Percentiles rank a stretch among this genome's conserved stretches.
These are phyloP conservation scores for Citrullus colocynthis DNA, from an alignment of 306 rosid genomes.

Conservation along the genomic window DNA sequence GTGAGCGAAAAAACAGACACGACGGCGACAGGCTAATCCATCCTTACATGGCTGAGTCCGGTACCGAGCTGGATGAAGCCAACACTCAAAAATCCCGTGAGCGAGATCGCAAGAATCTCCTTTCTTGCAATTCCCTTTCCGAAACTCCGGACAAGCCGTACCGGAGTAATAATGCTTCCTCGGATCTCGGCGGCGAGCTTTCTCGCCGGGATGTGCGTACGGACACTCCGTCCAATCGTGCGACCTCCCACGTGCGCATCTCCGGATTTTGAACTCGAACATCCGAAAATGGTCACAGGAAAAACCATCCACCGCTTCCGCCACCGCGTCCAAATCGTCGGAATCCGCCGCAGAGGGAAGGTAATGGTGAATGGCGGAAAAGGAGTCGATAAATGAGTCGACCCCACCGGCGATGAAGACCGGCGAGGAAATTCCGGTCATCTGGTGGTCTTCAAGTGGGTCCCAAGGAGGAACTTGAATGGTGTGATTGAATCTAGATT, in stretches of 20 bases:
- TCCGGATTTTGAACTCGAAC: conserved; percentile 62
- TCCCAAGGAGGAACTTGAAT: conserved; percentile 6
- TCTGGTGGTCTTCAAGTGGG: neutral
- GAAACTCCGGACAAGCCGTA: conserved; percentile 61
- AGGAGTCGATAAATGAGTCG: conserved; percentile 22
- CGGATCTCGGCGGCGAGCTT: conserved; percentile 89
- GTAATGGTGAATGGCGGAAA: conserved; percentile 25
- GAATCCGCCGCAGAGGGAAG: conserved; percentile 24
- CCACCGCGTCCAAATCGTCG: conserved; percentile 26
- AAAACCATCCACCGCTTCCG: conserved; percentile 13
- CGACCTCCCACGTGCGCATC: conserved; percentile 59
- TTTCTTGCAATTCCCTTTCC: conserved; percentile 45
- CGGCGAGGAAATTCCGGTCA: conserved; percentile 6
- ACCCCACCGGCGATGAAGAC: conserved; percentile 13
- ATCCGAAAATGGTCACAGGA: conserved; percentile 69
- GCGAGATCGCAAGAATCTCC: conserved; percentile 79
- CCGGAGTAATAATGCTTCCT: conserved; percentile 58
- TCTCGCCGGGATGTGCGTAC: conserved; percentile 82
- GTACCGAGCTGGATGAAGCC: conserved; percentile 92
- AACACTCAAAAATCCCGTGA: conserved; percentile 88
- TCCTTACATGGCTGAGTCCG: conserved; percentile 87
- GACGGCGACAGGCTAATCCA: conserved; percentile 49
- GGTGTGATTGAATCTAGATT: neutral
- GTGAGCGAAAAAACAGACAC: conserved; percentile 89
- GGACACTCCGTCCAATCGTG: conserved; percentile 96